phyloP scores from a whole-genome alignment of 2,329 filamentous ascomycete species.

The Colletotrichum plurivorum region DNA sequence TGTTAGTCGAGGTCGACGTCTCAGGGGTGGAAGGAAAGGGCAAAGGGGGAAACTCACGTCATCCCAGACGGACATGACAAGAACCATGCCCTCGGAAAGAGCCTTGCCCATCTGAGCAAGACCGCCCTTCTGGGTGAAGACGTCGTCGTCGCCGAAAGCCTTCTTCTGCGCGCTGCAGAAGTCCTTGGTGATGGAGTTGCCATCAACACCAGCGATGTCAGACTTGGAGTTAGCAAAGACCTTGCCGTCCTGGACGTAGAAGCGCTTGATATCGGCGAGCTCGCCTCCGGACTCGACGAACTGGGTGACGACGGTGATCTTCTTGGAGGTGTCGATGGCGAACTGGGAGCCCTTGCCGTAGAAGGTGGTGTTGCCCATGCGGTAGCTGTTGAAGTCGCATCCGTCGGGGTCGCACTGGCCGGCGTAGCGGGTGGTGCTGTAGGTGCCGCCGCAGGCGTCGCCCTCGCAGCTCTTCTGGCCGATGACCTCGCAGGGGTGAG shows the following conservation, averaged over 20 bases:
- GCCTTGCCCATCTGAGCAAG: slow-evolving; percentile 68
- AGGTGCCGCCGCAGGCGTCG: slow-evolving; percentile 67
- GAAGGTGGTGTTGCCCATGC: slow-evolving; percentile 74
- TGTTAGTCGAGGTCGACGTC: not conserved
- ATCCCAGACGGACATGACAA: slow-evolving; percentile 70
- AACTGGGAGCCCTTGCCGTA: slow-evolving; percentile 68
- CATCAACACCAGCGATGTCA: slow-evolving; percentile 53
- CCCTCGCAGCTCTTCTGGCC: slow-evolving; percentile 66
- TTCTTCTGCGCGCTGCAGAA: slow-evolving; percentile 74
- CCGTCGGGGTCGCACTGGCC: slow-evolving; percentile 78
- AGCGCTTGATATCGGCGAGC: slow-evolving; percentile 72
- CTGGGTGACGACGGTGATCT: slow-evolving; percentile 77
- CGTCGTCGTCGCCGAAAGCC: slow-evolving; percentile 67
- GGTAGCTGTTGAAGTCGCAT: slow-evolving; percentile 80
- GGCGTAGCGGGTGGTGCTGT: slow-evolving; percentile 67
- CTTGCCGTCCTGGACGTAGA: slow-evolving; percentile 75
- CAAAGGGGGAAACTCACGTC: slow-evolving; percentile 54
- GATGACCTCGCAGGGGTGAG: slow-evolving; percentile 72
- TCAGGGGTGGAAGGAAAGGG: not conserved
- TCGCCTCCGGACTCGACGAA: slow-evolving; percentile 66
- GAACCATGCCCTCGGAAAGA: slow-evolving; percentile 59
- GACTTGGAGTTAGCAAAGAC: slow-evolving; percentile 69
- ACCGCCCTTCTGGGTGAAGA: slow-evolving; percentile 70
- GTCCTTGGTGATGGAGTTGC: slow-evolving; percentile 66
- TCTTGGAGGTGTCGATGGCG: slow-evolving; percentile 71